A percentile compares a stretch with the other conserved stretches of the same genome.
phyloP scores from a whole-genome alignment of 1,284 basidiomycete genomes.

The Fomitopsis palustris region DNA sequence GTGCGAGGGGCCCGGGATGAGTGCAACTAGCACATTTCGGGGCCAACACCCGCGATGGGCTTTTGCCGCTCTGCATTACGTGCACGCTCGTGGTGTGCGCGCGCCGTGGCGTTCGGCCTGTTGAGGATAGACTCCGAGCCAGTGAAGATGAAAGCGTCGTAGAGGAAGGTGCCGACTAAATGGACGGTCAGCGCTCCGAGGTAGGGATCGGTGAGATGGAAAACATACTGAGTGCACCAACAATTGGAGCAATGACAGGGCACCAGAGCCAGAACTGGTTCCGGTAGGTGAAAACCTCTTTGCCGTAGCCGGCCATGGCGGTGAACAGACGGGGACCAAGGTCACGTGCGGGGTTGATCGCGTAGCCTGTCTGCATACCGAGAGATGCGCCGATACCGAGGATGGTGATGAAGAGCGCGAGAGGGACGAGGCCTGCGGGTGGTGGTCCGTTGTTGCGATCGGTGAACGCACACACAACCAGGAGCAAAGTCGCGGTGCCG shows the following conservation, averaged over 20 bases:
- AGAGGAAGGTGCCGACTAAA: constrained; percentile 43
- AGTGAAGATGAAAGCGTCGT: constrained; percentile 50
- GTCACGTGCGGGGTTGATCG: constrained; percentile 65
- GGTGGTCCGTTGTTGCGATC: constrained; percentile 47
- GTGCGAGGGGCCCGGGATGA: not conserved
- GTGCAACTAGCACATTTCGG: constrained; percentile 1
- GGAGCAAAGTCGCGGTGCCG: constrained; percentile 52
- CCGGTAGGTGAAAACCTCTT: constrained; percentile 42
- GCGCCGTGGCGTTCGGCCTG: constrained; percentile 38
- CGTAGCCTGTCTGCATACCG: constrained; percentile 61
- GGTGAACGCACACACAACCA: constrained; percentile 39
- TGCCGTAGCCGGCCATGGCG: constrained; percentile 59
- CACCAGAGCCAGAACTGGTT: constrained; percentile 78
- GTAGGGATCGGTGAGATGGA: not conserved
- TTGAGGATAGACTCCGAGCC: constrained; percentile 54
- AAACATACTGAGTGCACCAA: constrained; percentile 43
- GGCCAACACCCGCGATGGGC: constrained; percentile 14
- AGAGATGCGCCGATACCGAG: constrained; percentile 52
- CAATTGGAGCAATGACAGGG: constrained; percentile 54
- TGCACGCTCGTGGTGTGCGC: constrained; percentile 18
- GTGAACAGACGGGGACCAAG: constrained; percentile 59
- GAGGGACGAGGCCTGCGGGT: constrained; percentile 47
- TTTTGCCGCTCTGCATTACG: constrained; percentile 14
- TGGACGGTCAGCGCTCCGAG: not conserved
- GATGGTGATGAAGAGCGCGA: constrained; percentile 51